Evolutionary conservation across 2,329 filamentous ascomycete genomes (phyloP), one percentile per base, ranked within the genome.

Genomic region (Fusarium sulawesiense): DNA sequence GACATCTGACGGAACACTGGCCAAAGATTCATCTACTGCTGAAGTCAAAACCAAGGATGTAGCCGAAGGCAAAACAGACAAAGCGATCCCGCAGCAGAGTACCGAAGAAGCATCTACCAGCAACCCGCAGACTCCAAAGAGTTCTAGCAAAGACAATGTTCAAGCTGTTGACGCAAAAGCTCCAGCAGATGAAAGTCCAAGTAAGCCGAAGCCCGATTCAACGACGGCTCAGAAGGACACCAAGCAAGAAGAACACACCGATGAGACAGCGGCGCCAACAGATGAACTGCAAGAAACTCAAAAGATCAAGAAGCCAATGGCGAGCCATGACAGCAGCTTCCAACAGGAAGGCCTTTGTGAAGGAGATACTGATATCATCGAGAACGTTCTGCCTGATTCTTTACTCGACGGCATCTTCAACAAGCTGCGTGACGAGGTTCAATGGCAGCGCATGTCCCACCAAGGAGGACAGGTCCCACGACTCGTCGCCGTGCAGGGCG

Each of bases 391-490:
- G 3, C 84, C 92, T 3, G 76, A 80, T 1, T 76, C 82, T 9
- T 75, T 92, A 2, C 83, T 84, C 7, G 81, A 87, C 2, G 83
- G 85, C 18, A 86, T 91, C 8, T 98, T 97, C 77, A 85, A 90
- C 21, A 86, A 85, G 41, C 83, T 97, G 18, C 88, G 89, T 55
- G 81, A 87, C 16, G 94, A 98, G 78, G 89, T 98, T 1, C 83
- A 86, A 71, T 99, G 95, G 94, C 91, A 95, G 76, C 91, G 88
- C 70, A 98, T 99, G 96, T 91, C 91, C 45, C 96, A 98, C 73
- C 91, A 95, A 70, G 93, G 93, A 34, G 94, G 96, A 27, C 92
- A 96, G 74, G 96, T 98, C 1, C 96, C 96, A 45, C 90, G 96
- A 40, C 87, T 98, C 4, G 93, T 98, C 9, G 94, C 93, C 50